Evolutionary conservation across 2,329 filamentous ascomycete genomes (phyloP), one percentile per base, ranked within the genome.

Genomic region (Colletotrichum higginsianum): DNA sequence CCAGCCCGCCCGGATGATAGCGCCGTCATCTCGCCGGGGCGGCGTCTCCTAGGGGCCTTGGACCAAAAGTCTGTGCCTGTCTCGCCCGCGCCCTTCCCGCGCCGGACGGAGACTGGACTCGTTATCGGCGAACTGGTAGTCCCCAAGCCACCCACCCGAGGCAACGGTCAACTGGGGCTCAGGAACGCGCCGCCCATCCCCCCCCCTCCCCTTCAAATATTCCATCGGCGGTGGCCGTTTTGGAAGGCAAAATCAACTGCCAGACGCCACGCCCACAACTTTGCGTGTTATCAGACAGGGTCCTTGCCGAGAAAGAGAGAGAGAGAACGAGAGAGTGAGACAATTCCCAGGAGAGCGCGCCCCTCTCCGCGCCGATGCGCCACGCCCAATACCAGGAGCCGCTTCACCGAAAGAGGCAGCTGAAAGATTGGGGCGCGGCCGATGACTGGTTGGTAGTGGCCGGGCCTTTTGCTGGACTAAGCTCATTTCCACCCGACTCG

Each of bases 371-470:
- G 58, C 16, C 9, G 38, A 58, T 58, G 38, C 15, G 67, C 16
- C 16, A 38, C 30, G 52, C 18, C 52, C 30, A 47, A 42, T 58
- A 26, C 61, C 46, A 46, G 23, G n/a, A 44, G 57, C 68, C 68
- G 65, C 68, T 68, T 68, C 65, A 44, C 68, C 68, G 52, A 62
- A 71, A 71, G 58, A 68, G 68, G 68, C 68, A 71, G 68, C 68
- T 71, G 26, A 23, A 18, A 52, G 56, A 57, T 55, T 67, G 44
- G 30, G n/a, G 42, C 40, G 30, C 44, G 49, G 6, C 55, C 62
- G 23, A 42, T 44, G 49, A 55, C 46, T 70, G 49, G 55, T 35
- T 35, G 12, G 46, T 49, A 42, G 47, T 13, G 42, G 47, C 18
- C 49, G 44, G 49, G 35, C 30, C 63, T 67, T 61, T 71, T 58